Evolutionary conservation across 352 stramenopile genomes (phyloP).

Genomic region (Albugo laibachii): DNA sequence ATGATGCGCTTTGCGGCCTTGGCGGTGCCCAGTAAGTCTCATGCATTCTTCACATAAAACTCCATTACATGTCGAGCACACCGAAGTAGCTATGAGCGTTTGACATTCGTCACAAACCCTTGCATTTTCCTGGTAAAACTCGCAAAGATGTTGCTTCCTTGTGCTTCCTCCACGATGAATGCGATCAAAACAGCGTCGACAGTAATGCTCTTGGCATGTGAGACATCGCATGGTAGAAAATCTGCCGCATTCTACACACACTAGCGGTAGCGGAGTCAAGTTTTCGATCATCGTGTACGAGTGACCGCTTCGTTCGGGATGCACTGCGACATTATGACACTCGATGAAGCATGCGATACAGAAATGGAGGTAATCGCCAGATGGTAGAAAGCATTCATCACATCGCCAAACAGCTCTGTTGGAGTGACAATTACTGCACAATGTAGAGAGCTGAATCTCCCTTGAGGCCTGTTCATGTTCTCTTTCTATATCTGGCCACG

Average conservation of each 20-base stretch:
- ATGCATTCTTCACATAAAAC: slow-evolving; percentile 47
- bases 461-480: slow-evolving; percentile 2
- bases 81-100: slow-evolving; percentile 29
- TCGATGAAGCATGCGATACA: slow-evolving; percentile 63
- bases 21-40: slow-evolving; percentile 24
- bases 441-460: neutral
- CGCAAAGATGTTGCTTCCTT: slow-evolving; percentile 24
- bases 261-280: slow-evolving; percentile 17
- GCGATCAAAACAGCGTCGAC: slow-evolving; percentile 46
- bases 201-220: slow-evolving; percentile 63
- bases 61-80: slow-evolving; percentile 45
- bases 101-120: slow-evolving; percentile 57
- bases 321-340: slow-evolving; percentile 13
- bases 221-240: slow-evolving; percentile 38
- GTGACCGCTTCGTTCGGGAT: slow-evolving; percentile 22
- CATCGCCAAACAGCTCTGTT: slow-evolving; percentile 41
- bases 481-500: slow-evolving; percentile 20
- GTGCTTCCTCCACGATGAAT: slow-evolving; percentile 40
- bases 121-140: slow-evolving; percentile 34
- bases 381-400: slow-evolving; percentile 33
- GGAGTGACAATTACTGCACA: slow-evolving; percentile 33
- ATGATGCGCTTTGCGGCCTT: slow-evolving; percentile 19
- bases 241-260: slow-evolving; percentile 54
- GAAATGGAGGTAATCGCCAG: slow-evolving; percentile 48
- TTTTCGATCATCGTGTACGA: slow-evolving; percentile 30